Percentiles rank a stretch among this genome's conserved stretches.
phyloP scores from a whole-genome alignment of 179 eudicot species.

The Sideroxylon spinosum region DNA sequence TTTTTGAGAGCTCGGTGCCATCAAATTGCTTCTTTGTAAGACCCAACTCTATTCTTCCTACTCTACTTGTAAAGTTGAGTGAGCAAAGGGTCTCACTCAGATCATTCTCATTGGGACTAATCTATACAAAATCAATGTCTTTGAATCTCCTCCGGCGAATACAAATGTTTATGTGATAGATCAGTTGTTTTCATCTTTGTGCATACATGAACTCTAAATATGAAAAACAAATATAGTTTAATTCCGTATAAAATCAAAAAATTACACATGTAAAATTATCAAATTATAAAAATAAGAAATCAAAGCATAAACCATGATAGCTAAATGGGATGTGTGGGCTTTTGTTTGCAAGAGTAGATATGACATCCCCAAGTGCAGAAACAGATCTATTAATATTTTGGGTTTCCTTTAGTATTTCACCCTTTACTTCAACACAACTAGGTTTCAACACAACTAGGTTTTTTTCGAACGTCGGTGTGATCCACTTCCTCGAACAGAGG shows the following conservation, averaged over 20 bases:
- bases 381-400: constrained; percentile 90
- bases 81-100: constrained; percentile 89
- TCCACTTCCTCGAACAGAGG: too few species aligned
- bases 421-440: constrained; percentile 88
- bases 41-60: constrained; percentile 92
- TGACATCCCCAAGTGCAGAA: constrained; percentile 95
- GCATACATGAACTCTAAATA: not conserved
- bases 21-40: constrained; percentile 93
- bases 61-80: constrained; percentile 87
- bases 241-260: not conserved
- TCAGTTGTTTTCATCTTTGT: not conserved
- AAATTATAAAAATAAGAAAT: not conserved
- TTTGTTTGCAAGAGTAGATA: too few species aligned
- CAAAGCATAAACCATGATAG: too few species aligned
- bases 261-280: not conserved
- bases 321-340: too few species aligned
- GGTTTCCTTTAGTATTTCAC: constrained; percentile 85
- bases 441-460: too few species aligned
- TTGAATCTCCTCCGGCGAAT: constrained; percentile 80
- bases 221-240: too few species aligned
- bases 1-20: constrained; percentile 58
- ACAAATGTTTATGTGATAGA: not conserved
- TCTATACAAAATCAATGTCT: constrained; percentile 90
- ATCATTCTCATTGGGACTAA: constrained; percentile 87
- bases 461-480: too few species aligned